Evolutionary conservation across 495 filamentous ascomycete species (phyloP), one percentile per base, ranked within the genome.

Genomic region (Amorphotheca resinae): DNA sequence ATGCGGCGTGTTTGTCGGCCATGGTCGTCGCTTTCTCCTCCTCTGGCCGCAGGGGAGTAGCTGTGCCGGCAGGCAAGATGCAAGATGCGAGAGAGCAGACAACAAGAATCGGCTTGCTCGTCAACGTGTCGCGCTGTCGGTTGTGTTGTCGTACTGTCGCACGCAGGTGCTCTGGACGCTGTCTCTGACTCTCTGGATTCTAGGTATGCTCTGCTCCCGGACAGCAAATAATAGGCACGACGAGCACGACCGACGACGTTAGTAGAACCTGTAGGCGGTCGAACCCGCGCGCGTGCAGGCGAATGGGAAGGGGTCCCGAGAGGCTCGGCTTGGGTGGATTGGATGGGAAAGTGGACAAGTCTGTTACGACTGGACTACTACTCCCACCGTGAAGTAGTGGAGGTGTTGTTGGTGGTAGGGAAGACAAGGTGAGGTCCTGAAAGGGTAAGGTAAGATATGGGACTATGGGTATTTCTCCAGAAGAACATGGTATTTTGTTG

Each of bases 281-380:
- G n/a, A n/a, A n/a, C n/a, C n/a, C n/a, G n/a, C n/a, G n/a, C n/a
- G n/a, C n/a, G n/a, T n/a, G n/a, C n/a, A 22, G 25, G 43, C 34
- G 43, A 45, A 23, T 45, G 36, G 43, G 35, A 33, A 38, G 21
- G 15, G 25, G 35, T 45, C 33, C 42, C 33, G 33, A 38, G 9
- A 33, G 21, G 22, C 32, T 37, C 42, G 16, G 33, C 3, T 15
- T n/a, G 20, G 8, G 28, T 18, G 37, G 37, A 5, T 34, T 22
- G 33, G 17, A 15, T 9, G 14, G 17, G 22, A 37, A 44, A 8
- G 18, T 21, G 18, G 15, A 9, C 22, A 18, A 22, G 21, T 20
- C 9, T 1, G 18, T 18, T 11, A 44, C 7, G 28, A 14, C 14
- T 8, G 8, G 7, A 16, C 21, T 23, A 20, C 22, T 21, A 11